phyloP scores from a whole-genome alignment of 306 rosid species.

The Chamaecrista fasciculata region DNA sequence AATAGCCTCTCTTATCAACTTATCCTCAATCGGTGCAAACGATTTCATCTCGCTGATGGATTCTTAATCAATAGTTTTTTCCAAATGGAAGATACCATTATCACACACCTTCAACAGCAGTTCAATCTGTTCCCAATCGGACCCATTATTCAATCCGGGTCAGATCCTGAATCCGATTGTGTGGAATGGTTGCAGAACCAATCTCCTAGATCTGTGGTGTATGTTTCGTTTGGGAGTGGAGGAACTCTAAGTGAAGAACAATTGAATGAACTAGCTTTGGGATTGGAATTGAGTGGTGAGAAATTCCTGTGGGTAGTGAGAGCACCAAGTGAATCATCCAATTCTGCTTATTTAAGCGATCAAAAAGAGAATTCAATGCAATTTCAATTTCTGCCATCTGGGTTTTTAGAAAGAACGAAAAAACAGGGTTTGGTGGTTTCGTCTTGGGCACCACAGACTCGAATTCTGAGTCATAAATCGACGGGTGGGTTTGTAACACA shows the following conservation, averaged over 20 bases:
- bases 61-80: constrained; percentile 27
- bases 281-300: no score
- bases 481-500: constrained; percentile 72
- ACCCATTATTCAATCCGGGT: constrained; percentile 29
- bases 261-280: no score
- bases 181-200: constrained; percentile 30
- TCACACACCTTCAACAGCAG: no score
- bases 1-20: no score
- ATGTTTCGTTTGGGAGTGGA: no score
- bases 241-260: no score
- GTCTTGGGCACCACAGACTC: constrained; percentile 82
- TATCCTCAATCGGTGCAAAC: constrained; percentile 6
- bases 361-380: constrained; percentile 10
- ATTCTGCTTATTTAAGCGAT: constrained; percentile 19
- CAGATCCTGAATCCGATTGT: constrained; percentile 6
- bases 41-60: constrained; percentile 27
- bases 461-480: constrained; percentile 53
- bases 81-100: no score
- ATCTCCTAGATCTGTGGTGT: neutral
- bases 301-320: no score
- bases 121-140: no score
- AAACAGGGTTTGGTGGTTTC: constrained; percentile 42
- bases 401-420: constrained; percentile 55
- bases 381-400: constrained; percentile 65
- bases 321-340: no score